Evolutionary conservation across 1,139 yeast species (phyloP).

Genomic region (Candida sp.): DNA sequence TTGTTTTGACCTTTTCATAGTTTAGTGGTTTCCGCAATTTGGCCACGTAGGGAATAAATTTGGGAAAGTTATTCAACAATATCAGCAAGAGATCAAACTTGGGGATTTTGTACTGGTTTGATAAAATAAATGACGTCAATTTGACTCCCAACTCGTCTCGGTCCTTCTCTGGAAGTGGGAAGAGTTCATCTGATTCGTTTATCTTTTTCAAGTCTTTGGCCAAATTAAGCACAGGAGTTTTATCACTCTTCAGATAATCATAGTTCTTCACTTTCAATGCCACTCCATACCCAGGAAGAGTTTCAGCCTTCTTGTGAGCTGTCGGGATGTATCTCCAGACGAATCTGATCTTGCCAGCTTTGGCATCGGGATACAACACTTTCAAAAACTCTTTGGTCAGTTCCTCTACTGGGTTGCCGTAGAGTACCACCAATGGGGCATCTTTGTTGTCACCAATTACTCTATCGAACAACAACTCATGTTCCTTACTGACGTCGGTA

Average conservation of each 20-base stretch:
- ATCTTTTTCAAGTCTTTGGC: constrained; percentile 13
- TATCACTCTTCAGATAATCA: constrained; percentile 56
- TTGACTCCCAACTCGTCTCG: constrained; percentile 47
- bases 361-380: constrained; percentile 63
- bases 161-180: constrained; percentile 28
- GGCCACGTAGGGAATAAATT: constrained; percentile 39
- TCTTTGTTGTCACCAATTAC: constrained; percentile 50
- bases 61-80: constrained; percentile 55
- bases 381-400: constrained; percentile 61
- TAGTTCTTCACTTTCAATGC: constrained; percentile 64
- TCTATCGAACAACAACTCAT: constrained; percentile 56
- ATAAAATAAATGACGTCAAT: constrained; percentile 46
- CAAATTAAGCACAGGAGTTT: constrained; percentile 10
- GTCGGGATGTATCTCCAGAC: constrained; percentile 71
- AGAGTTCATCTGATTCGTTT: constrained; percentile 22
- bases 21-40: constrained; percentile 16
- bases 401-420: constrained; percentile 55
- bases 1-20: constrained; percentile 21
- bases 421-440: constrained; percentile 48
- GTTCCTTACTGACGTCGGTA: constrained; percentile 16
- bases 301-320: constrained; percentile 25
- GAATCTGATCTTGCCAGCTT: constrained; percentile 69
- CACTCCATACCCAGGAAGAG: constrained; percentile 69
- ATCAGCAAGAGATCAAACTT: constrained; percentile 36
- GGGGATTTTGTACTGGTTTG: constrained; percentile 26